These are phyloP conservation scores for Passiflora organensis DNA, from an alignment of 345 rosid genomes.

Conservation along the genomic window DNA sequence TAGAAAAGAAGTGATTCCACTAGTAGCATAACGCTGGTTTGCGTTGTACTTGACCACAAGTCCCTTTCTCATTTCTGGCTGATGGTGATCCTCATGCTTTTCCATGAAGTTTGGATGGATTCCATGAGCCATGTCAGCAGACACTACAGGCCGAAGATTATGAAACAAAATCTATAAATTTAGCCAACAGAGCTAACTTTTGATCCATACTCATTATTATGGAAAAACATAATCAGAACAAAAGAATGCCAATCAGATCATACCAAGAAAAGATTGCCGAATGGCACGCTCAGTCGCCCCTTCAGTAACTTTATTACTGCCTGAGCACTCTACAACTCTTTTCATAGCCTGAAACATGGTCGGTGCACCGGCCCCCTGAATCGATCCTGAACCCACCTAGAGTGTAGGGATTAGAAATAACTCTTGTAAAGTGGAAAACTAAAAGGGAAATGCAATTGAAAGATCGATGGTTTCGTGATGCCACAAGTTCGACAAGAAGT, in stretches of 20 bases:
- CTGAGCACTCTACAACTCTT: constrained; percentile 65
- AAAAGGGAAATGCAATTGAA: neutral
- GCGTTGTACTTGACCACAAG: constrained; percentile 95
- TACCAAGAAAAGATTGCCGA: constrained; percentile 86
- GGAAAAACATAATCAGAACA: no score
- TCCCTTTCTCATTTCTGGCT: constrained; percentile 85
- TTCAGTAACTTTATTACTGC: constrained; percentile 46
- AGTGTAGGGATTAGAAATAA: constrained; percentile 14
- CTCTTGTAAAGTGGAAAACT: neutral
- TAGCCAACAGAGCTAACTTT: neutral
- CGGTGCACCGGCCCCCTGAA: constrained; percentile 93
- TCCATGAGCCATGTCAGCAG: constrained; percentile 99
- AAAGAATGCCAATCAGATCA: no score
- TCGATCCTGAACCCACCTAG: constrained; percentile 90
- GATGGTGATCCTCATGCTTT: constrained; percentile 88
- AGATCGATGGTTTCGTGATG: no score
- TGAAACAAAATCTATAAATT: neutral
- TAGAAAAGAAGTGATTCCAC: constrained; percentile 83
- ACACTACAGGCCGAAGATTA: constrained; percentile 39
- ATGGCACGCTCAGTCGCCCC: constrained; percentile 68
- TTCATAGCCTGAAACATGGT: constrained; percentile 94
- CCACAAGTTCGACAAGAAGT: constrained; percentile 6
- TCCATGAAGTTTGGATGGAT: constrained; percentile 84
- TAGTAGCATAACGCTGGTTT: constrained; percentile 91
- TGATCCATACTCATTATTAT: no score